A percentile compares a stretch with the other conserved stretches of the same genome.
Evolutionary conservation across 2,329 filamentous ascomycete species (phyloP).

Genomic region (Calonectria leucothoes): DNA sequence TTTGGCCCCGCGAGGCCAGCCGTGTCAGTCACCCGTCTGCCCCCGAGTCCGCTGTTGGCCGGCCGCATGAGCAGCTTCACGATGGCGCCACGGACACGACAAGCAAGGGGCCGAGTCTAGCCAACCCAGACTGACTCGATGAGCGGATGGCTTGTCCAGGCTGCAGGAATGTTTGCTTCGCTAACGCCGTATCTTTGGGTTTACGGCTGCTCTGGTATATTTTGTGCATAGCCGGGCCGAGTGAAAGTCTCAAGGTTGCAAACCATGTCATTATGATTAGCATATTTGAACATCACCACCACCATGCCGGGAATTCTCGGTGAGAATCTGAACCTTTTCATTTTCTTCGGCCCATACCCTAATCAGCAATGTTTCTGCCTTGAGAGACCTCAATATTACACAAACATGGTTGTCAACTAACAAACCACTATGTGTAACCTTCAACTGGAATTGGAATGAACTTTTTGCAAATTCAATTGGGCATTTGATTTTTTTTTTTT

Average conservation of each 20-base stretch:
- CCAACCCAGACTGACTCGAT: not conserved
- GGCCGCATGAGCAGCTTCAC: not conserved
- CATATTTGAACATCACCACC: not conserved
- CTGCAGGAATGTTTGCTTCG: not conserved
- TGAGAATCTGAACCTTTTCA: not conserved
- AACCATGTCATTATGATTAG: not conserved
- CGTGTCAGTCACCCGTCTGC: too few relatives aligned
- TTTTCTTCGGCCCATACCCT: not conserved
- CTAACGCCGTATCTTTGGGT: not conserved
- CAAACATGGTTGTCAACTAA: not conserved
- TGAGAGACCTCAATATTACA: not conserved
- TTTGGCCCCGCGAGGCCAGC: slow-evolving; percentile 16
- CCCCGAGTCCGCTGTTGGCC: too few relatives aligned
- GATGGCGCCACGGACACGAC: not conserved
- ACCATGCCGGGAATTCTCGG: not conserved
- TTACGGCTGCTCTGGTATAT: not conserved
- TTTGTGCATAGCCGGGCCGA: not conserved
- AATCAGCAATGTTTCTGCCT: not conserved
- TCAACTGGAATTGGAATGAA: not conserved
- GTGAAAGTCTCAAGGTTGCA: not conserved
- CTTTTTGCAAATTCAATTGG: not conserved
- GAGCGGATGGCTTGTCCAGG: not conserved
- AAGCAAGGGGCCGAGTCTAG: not conserved
- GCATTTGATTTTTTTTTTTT: not conserved
- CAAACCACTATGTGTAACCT: not conserved